These are phyloP conservation scores for Gnaphalium uliginosum DNA, from an alignment of 129 eudicot genomes.

Conservation along the genomic window DNA sequence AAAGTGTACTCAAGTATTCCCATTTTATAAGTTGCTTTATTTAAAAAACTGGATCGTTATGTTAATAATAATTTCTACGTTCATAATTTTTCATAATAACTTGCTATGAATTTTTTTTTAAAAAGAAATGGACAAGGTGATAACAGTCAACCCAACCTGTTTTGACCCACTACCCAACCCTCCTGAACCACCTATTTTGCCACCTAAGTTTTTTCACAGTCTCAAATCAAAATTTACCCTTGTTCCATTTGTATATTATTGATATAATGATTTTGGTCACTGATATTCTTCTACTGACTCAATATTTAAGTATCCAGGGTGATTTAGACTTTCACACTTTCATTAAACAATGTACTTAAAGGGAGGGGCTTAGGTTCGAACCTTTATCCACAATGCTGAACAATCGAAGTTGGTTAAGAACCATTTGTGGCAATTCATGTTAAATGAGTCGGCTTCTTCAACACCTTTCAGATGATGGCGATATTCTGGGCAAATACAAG, in stretches of 20 bases:
- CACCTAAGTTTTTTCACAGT: background rate
- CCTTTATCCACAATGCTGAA: conserved; percentile 97
- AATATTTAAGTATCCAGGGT: background rate
- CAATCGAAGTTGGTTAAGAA: conserved; percentile 92
- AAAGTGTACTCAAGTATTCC: background rate
- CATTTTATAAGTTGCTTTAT: background rate
- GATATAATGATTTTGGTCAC: background rate
- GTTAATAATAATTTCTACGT: background rate
- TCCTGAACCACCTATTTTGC: background rate
- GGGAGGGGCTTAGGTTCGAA: conserved; percentile 18
- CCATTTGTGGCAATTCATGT: conserved; percentile 98
- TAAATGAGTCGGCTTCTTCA: conserved; percentile 92
- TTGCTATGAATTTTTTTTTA: background rate
- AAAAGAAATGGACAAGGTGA: background rate
- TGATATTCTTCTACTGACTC: background rate
- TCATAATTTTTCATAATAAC: background rate
- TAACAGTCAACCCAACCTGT: background rate
- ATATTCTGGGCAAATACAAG: conserved; percentile 89
- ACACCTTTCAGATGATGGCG: conserved; percentile 82
- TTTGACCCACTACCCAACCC: background rate
- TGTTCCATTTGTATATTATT: background rate
- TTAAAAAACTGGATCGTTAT: background rate
- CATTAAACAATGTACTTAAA: background rate
- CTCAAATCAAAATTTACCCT: no score
- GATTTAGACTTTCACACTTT: background rate